Conservation (phyloP, 1,284 basidiomycete genomes). For the Austropuccinia psidii region DNA sequence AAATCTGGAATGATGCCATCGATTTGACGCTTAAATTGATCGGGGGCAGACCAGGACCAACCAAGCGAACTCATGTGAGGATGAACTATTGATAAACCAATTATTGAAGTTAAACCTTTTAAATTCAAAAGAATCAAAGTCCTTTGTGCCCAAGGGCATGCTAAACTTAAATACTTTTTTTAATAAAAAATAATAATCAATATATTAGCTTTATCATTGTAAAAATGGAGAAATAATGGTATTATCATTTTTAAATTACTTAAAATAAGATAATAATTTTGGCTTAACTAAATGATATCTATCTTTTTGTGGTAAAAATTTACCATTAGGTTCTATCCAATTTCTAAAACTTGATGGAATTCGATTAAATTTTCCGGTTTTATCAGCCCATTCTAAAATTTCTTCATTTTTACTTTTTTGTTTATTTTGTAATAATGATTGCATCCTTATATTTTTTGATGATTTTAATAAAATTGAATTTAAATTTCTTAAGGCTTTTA, state of each 20-base stretch:
- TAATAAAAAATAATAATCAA: background rate
- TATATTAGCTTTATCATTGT: constrained; percentile 8
- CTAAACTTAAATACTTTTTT: constrained; percentile 40
- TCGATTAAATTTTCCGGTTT: constrained; percentile 76
- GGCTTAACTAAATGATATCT: constrained; percentile 42
- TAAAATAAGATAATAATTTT: constrained; percentile 37
- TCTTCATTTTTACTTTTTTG: too few relatives aligned
- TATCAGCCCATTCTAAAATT: background rate
- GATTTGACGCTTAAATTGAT: constrained; percentile 56
- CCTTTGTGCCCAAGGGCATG: constrained; percentile 79
- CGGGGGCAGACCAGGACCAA: constrained; percentile 68
- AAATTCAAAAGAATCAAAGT: constrained; percentile 79
- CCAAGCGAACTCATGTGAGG: constrained; percentile 74
- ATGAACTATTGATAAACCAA: constrained; percentile 70
- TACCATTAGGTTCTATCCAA: constrained; percentile 61
- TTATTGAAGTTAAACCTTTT: constrained; percentile 80
- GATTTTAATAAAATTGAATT: too few relatives aligned
- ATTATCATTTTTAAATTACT: background rate
- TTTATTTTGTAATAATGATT: too few relatives aligned
- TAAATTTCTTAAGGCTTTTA: too few relatives aligned
- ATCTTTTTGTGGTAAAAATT: constrained; percentile 76
- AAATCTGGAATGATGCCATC: constrained; percentile 66
- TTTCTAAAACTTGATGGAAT: constrained; percentile 62
- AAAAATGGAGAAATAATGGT: background rate
- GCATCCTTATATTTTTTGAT: too few relatives aligned